A percentile compares a stretch with the other conserved stretches of the same genome.
phyloP scores from a whole-genome alignment of 345 rosid species.

The Brassica cretica region DNA sequence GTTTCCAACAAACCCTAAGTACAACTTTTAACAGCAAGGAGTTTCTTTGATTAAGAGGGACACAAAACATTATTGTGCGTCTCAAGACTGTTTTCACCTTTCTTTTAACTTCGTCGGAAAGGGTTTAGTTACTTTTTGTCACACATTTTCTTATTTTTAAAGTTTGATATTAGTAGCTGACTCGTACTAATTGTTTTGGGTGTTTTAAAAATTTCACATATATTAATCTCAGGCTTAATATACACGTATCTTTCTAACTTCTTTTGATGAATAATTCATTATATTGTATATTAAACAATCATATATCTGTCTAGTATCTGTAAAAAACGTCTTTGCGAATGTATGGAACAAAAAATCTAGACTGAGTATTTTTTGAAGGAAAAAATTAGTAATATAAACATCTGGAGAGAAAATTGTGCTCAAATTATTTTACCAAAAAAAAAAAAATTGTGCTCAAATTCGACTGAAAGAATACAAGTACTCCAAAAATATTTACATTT shows the following conservation, averaged over 20 bases:
- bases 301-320: too few species aligned
- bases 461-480: neutral
- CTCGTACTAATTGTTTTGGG: neutral
- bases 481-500: neutral
- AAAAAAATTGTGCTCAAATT: neutral
- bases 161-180: neutral
- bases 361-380: neutral
- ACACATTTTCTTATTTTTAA: slow-evolving; percentile 8
- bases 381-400: too few species aligned
- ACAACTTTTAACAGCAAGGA: slow-evolving; percentile 35
- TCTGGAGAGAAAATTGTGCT: too few species aligned
- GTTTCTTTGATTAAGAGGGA: slow-evolving; percentile 35
- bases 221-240: neutral
- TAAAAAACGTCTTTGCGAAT: too few species aligned
- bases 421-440: too few species aligned
- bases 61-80: slow-evolving; percentile 40
- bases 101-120: slow-evolving; percentile 29
- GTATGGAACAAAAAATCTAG: too few species aligned
- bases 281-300: too few species aligned
- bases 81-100: slow-evolving; percentile 34
- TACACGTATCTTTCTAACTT: neutral
- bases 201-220: neutral
- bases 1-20: slow-evolving; percentile 39
- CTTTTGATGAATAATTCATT: neutral
- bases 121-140: slow-evolving; percentile 35